phyloP scores from a whole-genome alignment of 176 grass and related monocot species.

The Thalia dealbata region DNA sequence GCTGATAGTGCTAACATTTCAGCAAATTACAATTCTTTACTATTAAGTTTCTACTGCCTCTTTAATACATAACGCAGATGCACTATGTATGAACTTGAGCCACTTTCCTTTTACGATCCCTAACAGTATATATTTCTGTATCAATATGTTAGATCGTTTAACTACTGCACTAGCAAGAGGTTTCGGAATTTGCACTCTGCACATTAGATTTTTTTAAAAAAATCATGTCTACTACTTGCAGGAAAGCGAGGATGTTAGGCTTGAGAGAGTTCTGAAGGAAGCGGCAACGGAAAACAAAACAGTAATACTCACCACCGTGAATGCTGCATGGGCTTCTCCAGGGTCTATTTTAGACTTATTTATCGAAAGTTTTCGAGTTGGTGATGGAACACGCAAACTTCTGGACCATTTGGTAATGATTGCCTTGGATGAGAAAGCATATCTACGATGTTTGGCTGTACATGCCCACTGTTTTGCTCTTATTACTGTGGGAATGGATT shows the following conservation, averaged over 20 bases:
- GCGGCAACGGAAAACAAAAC: constrained; percentile 61
- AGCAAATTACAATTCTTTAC: not conserved
- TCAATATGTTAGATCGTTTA: not conserved
- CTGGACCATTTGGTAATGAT: constrained; percentile 52
- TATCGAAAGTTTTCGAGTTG: constrained; percentile 57
- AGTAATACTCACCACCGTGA: constrained; percentile 72
- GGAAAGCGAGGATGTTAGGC: constrained; percentile 1
- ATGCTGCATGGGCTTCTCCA: constrained; percentile 47
- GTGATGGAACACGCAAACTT: constrained; percentile 44
- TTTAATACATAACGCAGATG: not conserved
- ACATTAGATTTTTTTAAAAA: not conserved
- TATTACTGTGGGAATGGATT: constrained; percentile 30
- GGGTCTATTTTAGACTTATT: constrained; percentile 62
- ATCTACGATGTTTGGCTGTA: constrained; percentile 26
- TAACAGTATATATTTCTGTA: not conserved
- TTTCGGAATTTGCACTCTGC: not conserved
- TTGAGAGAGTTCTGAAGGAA: constrained; percentile 48
- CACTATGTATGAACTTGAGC: not conserved
- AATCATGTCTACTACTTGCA: not conserved
- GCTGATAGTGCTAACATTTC: not conserved
- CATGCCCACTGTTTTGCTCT: constrained; percentile 58
- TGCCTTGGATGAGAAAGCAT: constrained; percentile 46
- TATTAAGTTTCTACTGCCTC: not conserved
- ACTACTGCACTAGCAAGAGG: not conserved
- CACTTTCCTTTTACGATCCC: not conserved